A percentile compares a stretch with the other conserved stretches of the same genome.
Evolutionary conservation across 257 asterid genomes (phyloP).

Genomic region (Ajuga chamaepitys): DNA sequence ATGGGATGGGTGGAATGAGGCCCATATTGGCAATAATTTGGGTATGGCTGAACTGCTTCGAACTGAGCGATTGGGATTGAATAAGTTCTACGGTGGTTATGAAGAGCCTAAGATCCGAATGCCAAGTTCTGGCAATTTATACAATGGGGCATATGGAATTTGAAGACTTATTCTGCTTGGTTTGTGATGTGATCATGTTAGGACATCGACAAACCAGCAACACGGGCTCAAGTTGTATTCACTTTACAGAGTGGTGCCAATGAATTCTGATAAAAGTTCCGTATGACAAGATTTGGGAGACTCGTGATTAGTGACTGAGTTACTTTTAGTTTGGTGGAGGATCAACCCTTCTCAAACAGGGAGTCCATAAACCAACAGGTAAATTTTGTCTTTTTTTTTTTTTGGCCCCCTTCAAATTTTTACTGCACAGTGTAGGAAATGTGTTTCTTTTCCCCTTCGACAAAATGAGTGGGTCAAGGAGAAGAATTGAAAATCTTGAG

Average conservation of each 20-base stretch:
- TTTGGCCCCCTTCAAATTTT: too few species aligned
- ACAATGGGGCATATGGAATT: constrained; percentile 66
- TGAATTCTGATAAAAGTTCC: not conserved
- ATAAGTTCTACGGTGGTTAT: constrained; percentile 50
- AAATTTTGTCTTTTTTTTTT: not conserved
- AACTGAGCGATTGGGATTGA: constrained; percentile 55
- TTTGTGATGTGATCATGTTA: constrained; percentile 13
- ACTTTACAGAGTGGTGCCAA: constrained; percentile 3
- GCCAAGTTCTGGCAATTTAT: constrained; percentile 68
- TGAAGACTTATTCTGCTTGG: constrained; percentile 14
- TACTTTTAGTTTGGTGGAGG: constrained; percentile 67
- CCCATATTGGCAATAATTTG: constrained; percentile 51
- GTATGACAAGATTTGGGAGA: constrained; percentile 4
- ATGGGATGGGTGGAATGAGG: constrained; percentile 80
- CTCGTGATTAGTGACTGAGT: constrained; percentile 20
- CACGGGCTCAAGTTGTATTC: constrained; percentile 2
- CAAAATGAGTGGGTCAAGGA: too few species aligned
- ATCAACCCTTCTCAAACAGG: constrained; percentile 44
- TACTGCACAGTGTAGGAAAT: not conserved
- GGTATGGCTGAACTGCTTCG: constrained; percentile 68
- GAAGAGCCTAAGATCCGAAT: constrained; percentile 66
- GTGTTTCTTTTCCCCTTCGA: not conserved
- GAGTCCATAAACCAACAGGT: constrained; percentile 56
- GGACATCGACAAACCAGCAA: constrained; percentile 17
- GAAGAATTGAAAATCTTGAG: too few species aligned